Base-by-base conservation (phyloP, 23 red algal species). In the Gracilaria vermiculophylla region DNA sequence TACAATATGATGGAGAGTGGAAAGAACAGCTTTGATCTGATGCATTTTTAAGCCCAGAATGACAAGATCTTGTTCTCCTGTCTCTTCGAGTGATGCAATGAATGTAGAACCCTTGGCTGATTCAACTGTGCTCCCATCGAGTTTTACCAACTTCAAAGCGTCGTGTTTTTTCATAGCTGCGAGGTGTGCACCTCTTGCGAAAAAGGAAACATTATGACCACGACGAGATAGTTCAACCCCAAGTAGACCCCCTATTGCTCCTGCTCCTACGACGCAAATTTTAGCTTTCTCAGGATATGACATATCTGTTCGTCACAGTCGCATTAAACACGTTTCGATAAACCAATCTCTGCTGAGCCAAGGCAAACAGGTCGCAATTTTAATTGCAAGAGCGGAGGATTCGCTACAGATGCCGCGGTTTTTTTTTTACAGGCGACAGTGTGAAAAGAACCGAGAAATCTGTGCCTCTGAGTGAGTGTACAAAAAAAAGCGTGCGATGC, bases 21-120 rank as follows among this genome's bases (percentile, higher is more conserved):
- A 33, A 1, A 94, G 60, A 23, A 94, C 62, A 14, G 64, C 27
- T 27, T 50, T 42, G 62, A 94, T 82, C 45, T 94, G 91, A 66
- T 94, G 78, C 55, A 64, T 86, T 60, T 94, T 94, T 48, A 94
- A 71, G 17, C 66, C 82, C 20, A 94, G 72, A n/a, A 94, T 67
- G 15, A 94, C 73, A 34, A 86, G 33, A 49, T 94, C 82, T 19
- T 94, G 91, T 53, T 27, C 67, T 48, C 43, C 43, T 13, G 77
- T 34, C 41, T 78, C 75, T 29, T 39, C 41, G 9, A 91, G 56
- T 27, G 73, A 37, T 24, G 31, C 75, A 15, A 81, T 70, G 60
- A 91, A 91, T 23, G 28, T 67, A 31, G 56, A 70, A 55, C 60
- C 74, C 6, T 40, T 45, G 36, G 87, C 73, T 5, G 87, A 91